Evolutionary conservation across 306 rosid genomes (phyloP).

Genomic region (Cucurbita moschata): DNA sequence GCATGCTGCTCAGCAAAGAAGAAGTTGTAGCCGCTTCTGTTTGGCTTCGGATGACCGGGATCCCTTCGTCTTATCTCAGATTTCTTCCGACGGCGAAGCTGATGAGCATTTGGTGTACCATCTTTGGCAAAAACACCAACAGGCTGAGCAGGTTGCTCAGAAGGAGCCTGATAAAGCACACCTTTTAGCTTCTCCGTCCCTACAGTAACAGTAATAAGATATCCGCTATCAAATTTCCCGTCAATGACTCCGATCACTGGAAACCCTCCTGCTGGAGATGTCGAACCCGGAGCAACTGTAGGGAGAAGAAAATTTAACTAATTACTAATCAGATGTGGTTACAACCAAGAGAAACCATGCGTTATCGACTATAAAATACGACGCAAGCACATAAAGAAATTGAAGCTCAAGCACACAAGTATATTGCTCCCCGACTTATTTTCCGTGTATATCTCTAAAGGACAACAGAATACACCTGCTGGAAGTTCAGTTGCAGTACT

Average conservation of each 20-base stretch:
- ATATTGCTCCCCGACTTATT: background rate
- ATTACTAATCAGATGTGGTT: too few species aligned
- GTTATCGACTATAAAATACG: background rate
- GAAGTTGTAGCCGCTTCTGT: slow-evolving; percentile 90
- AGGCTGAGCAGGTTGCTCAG: slow-evolving; percentile 6
- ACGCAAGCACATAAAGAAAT: background rate
- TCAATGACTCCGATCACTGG: slow-evolving; percentile 65
- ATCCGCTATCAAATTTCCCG: slow-evolving; percentile 86
- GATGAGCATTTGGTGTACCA: slow-evolving; percentile 27
- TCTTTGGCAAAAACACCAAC: slow-evolving; percentile 11
- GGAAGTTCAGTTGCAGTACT: slow-evolving; percentile 23
- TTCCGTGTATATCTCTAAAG: background rate
- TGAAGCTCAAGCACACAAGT: background rate
- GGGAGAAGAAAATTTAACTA: background rate
- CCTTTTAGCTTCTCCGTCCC: slow-evolving; percentile 76
- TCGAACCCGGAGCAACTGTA: slow-evolving; percentile 18
- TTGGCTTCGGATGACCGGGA: slow-evolving; percentile 87
- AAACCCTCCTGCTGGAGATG: slow-evolving; percentile 24
- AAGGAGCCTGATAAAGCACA: slow-evolving; percentile 56
- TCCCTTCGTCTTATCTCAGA: slow-evolving; percentile 72
- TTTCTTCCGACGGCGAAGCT: slow-evolving; percentile 75
- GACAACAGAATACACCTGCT: slow-evolving; percentile 31
- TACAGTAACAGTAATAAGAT: slow-evolving; percentile 62
- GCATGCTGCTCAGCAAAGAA: slow-evolving; percentile 95
- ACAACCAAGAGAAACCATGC: background rate